Base-by-base conservation (phyloP, 1,284 basidiomycete species). In the Microbotryomycetes sp. region DNA sequence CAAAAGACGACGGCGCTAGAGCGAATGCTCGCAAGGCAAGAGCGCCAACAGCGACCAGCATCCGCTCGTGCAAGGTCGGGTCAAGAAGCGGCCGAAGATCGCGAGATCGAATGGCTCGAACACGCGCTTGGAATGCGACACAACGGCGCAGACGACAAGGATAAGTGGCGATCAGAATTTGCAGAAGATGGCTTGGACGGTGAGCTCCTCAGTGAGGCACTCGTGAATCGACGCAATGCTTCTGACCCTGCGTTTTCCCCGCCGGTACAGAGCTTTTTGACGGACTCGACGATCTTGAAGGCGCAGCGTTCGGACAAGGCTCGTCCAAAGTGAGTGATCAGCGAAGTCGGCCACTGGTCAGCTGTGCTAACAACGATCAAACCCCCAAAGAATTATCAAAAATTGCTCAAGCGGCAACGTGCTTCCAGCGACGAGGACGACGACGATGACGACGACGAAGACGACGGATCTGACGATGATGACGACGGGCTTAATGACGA, bases 51-150 rank as follows among this genome's bases (percentile, higher is more conserved):
- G 6, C 60, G 57, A 50, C 62, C 71, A 15, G 49, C 60, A 1
- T 60, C 57, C 24, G 65, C 68, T n/a, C 53, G 60, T 35, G 61
- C 71, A 54, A 73, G 73, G 49, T 61, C 62, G 30, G 66, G 67
- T 24, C 58, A 52, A 51, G 62, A 11, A 66, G 71, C 81, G 48
- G 79, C 83, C 29, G 89, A 91, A 67, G 88, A 89, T 69, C 79
- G 79, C 1, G 87, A 89, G 72, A 91, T 91, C 52, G 80, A 82
- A 1, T 84, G 86, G 78, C 77, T 91, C 13, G 89, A 91, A 74
- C 78, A 80, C 13, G 84, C 84, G 73, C 78, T 91, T 18, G 82
- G 84, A 1, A 41, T 73, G 24, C 65, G 70, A 23, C 41, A 52
- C 13, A 7, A 41, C 28, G 28, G 29, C 57, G 1, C n/a, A 45